Conservation (phyloP, 495 filamentous ascomycete genomes). For the Lasiosphaeris hirsuta region DNA sequence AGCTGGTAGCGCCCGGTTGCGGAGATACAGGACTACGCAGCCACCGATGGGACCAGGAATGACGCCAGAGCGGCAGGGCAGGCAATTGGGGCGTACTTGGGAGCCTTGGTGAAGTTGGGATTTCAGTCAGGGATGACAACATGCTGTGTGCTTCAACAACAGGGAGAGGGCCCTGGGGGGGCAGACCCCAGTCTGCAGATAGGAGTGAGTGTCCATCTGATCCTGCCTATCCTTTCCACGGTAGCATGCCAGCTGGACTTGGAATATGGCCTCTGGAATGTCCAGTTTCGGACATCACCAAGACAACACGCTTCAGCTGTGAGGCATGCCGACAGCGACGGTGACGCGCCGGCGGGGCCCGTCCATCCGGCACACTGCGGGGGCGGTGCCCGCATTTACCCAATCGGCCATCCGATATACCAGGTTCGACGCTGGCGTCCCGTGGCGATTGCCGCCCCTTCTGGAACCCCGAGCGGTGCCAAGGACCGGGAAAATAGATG, state of each 20-base stretch:
- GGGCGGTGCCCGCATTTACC: neutral
- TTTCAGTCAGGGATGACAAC: neutral
- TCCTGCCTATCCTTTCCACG: no score
- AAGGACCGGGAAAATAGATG: neutral
- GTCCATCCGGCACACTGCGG: neutral
- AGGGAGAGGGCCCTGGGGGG: no score
- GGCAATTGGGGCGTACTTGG: neutral
- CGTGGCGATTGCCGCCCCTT: neutral
- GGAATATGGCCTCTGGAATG: neutral
- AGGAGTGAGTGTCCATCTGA: no score
- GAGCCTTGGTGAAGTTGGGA: no score
- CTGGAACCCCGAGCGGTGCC: neutral
- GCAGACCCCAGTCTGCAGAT: no score
- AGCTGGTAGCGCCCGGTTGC: conserved; percentile 23
- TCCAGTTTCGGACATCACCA: neutral
- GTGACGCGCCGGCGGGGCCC: neutral
- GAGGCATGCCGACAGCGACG: neutral
- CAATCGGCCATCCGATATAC: conserved; percentile 1
- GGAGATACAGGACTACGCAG: conserved; percentile 18
- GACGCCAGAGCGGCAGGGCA: neutral
- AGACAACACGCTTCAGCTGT: neutral
- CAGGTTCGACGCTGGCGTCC: neutral
- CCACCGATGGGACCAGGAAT: conserved; percentile 4
- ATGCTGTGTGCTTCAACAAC: neutral
- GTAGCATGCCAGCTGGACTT: no score